Conservation (phyloP, 192 early-diverging fungal species). For the Rhizophagus clarus region DNA sequence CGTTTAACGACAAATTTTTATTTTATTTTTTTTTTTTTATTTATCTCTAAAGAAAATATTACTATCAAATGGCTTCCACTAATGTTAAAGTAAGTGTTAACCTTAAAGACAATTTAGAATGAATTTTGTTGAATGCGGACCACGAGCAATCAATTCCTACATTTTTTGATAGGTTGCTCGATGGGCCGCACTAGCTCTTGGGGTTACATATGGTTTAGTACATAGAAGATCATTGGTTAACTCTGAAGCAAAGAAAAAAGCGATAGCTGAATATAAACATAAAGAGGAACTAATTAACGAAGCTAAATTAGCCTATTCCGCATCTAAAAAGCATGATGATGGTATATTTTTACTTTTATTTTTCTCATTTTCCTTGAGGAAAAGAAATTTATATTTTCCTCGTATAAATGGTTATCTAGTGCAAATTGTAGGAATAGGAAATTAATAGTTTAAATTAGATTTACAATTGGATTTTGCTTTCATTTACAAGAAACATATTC, state of each 20-base stretch:
- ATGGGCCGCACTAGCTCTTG: constrained; percentile 21
- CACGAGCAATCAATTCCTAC: neutral
- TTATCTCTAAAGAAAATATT: neutral
- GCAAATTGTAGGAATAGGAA: too few species aligned
- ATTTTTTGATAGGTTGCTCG: constrained; percentile 23
- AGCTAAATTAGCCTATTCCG: constrained; percentile 27
- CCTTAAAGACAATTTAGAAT: neutral
- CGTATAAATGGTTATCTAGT: neutral
- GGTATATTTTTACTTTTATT: constrained; percentile 14
- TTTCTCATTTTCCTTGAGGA: neutral
- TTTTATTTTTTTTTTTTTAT: neutral
- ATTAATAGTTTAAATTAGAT: neutral
- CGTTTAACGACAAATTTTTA: neutral
- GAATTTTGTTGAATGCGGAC: neutral
- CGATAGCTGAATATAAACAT: constrained; percentile 4
- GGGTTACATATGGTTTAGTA: constrained; percentile 17
- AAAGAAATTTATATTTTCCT: neutral
- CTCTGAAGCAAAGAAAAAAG: constrained; percentile 16
- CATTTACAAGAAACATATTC: too few species aligned
- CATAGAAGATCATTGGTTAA: constrained; percentile 10
- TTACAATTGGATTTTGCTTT: neutral
- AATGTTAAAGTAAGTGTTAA: neutral
- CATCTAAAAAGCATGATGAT: neutral
- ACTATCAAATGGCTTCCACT: neutral
- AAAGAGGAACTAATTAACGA: constrained; percentile 29